Percentiles rank a stretch among this genome's conserved stretches.
These are phyloP conservation scores for Boletus rubescentipes DNA, from an alignment of 768 basidiomycete genomes.

Conservation along the genomic window DNA sequence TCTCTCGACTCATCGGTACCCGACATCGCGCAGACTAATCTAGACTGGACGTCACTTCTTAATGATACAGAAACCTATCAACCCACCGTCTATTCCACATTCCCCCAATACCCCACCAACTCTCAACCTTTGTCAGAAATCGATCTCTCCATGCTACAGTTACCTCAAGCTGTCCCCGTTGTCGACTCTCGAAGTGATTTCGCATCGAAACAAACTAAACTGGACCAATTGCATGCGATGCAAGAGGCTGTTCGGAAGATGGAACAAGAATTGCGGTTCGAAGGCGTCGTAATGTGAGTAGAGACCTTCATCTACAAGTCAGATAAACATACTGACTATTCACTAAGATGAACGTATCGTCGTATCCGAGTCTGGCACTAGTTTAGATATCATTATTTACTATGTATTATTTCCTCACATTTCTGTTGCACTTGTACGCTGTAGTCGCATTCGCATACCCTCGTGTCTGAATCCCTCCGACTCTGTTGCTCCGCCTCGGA, in stretches of 20 bases:
- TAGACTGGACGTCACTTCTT: constrained; percentile 21
- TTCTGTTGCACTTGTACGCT: neutral
- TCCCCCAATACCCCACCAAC: neutral
- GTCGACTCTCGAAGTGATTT: neutral
- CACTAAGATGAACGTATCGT: constrained; percentile 4
- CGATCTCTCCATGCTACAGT: constrained; percentile 27
- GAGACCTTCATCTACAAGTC: no score
- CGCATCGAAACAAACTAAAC: constrained; percentile 14
- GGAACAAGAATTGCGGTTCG: constrained; percentile 32
- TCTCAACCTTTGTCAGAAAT: constrained; percentile 20
- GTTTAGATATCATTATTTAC: constrained; percentile 20
- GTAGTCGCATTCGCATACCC: neutral
- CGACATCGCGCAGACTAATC: neutral
- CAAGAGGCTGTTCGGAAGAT: constrained; percentile 36
- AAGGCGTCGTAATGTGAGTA: constrained; percentile 18
- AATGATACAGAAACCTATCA: neutral
- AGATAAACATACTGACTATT: neutral
- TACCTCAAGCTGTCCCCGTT: constrained; percentile 5
- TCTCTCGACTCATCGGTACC: neutral
- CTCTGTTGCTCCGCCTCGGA: neutral
- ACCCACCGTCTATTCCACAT: neutral
- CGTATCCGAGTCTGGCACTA: neutral
- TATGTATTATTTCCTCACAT: constrained; percentile 9
- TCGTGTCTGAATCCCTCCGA: neutral
- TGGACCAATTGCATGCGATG: constrained; percentile 28